Base-by-base conservation (phyloP, 129 eudicot genomes). In the Chrysanthemum makinoi region DNA sequence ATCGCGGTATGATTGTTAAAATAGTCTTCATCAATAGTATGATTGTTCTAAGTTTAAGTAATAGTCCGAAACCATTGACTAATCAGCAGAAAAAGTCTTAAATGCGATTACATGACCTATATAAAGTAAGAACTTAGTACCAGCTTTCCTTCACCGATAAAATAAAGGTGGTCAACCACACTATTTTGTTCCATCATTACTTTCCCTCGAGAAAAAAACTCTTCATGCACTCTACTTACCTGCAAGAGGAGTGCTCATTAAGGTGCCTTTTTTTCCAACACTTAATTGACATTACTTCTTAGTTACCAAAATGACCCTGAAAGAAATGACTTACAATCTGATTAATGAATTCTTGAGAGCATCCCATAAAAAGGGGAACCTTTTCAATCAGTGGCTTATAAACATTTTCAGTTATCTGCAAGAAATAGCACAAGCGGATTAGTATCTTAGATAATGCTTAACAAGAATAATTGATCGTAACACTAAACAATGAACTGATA, bases 341-440 rank as follows among this genome's bases (percentile, higher is more conserved):
- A 73, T 77, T 83, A 72, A 86, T 82, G 53, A 89, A 89, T 70
- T 84, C 96, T 19, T 72, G 7, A 11, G 92, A 89, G 74, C 96
- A 89, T 24, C 75, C 87, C 10, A 75, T 82, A 80, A 89, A 89
- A 24, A 86, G 86, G 80, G 89, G 74, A 49, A 82, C 84, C 28
- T 80, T 69, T 81, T 74, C 80, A 13, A 89, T 72, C 67, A 65
- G 69, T 15, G 89, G 62, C 74, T 65, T 62, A 50, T 89, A 89
- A 19, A 89, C 46, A 11, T 78, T 46, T 61, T 80, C 80, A 13
- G 96, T 80, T 22, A 89, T 89, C 96, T 89, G 87, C 75, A 83
- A 74, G 19, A 64, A 69, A 19, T 3, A 65, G 1, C 10, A 39
- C 46, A 6, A 39, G 46, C 46, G 1, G 10, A 6, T 39, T 39